These are phyloP conservation scores for Phytopythium helicoides DNA, from an alignment of 352 stramenopile species.

Conservation along the genomic window DNA sequence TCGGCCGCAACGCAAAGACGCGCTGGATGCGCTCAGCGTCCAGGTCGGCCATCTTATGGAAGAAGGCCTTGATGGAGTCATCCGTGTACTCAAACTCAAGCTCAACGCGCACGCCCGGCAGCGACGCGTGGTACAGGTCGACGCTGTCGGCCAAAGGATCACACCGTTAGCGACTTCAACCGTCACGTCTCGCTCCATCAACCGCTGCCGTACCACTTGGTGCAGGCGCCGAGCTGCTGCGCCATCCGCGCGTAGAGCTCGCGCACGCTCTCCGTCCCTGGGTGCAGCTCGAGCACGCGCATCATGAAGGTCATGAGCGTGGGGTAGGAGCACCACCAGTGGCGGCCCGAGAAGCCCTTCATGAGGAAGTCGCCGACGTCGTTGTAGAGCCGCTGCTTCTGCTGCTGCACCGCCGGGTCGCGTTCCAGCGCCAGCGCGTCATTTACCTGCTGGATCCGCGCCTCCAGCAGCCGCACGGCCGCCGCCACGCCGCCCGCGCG, in stretches of 20 bases:
- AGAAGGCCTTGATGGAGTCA: conserved; percentile 70
- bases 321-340: conserved; percentile 82
- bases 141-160: conserved; percentile 35
- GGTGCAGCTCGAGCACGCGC: conserved; percentile 80
- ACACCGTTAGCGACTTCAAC: conserved; percentile 1
- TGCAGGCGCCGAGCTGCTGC: conserved; percentile 53
- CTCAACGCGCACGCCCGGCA: conserved; percentile 67
- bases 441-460: conserved; percentile 30
- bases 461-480: conserved; percentile 34
- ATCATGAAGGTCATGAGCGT: conserved; percentile 88
- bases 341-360: conserved; percentile 45
- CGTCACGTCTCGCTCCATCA: too few species aligned
- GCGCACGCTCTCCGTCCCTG: conserved; percentile 61
- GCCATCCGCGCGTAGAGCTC: conserved; percentile 76
- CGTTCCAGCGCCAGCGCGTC: conserved; percentile 23
- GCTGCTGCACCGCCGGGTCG: conserved; percentile 29
- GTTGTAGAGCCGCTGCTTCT: conserved; percentile 74
- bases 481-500: conserved; percentile 22
- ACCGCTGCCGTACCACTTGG: conserved; percentile 54
- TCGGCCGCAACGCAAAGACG: conserved; percentile 27
- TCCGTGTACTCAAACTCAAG: conserved; percentile 78
- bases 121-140: conserved; percentile 79
- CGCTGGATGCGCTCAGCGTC: conserved; percentile 67
- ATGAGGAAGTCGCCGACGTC: conserved; percentile 80
- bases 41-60: conserved; percentile 68